phyloP scores from a whole-genome alignment of 2,329 filamentous ascomycete species.

The Ophiobolus disseminans region DNA sequence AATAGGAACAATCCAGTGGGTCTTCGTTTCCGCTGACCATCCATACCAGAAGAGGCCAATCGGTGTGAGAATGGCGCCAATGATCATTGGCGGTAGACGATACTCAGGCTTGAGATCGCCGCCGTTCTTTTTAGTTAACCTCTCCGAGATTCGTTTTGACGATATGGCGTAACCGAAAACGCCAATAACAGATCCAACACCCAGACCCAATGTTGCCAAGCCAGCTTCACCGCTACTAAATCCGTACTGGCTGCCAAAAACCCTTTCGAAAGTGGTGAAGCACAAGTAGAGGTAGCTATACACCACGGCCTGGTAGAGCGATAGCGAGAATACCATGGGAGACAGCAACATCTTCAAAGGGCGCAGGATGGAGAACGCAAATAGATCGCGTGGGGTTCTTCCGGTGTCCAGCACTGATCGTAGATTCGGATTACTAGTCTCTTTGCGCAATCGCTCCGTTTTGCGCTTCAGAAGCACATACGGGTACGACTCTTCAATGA shows the following conservation, averaged over 20 bases:
- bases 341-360: slow-evolving; percentile 34
- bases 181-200: slow-evolving; percentile 21
- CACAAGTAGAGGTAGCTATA: slow-evolving; percentile 27
- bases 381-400: slow-evolving; percentile 12
- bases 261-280: slow-evolving; percentile 24
- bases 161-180: slow-evolving; percentile 2
- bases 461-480: slow-evolving; percentile 46
- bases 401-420: slow-evolving; percentile 19
- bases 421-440: slow-evolving; percentile 37
- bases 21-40: slow-evolving; percentile 58
- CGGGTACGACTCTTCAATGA: slow-evolving; percentile 17
- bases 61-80: slow-evolving; percentile 1
- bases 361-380: slow-evolving; percentile 26
- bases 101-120: slow-evolving; percentile 5
- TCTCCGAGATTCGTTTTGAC: background rate
- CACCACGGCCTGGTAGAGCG: slow-evolving; percentile 13
- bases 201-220: slow-evolving; percentile 16
- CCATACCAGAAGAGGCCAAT: slow-evolving; percentile 56
- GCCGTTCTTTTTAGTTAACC: slow-evolving; percentile 6
- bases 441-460: slow-evolving; percentile 32
- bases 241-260: slow-evolving; percentile 21
- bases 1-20: slow-evolving; percentile 61
- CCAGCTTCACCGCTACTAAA: slow-evolving; percentile 17
- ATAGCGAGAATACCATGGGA: slow-evolving; percentile 27
- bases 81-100: slow-evolving; percentile 2